Evolutionary conservation across 257 asterid species (phyloP), one percentile per base, ranked within the genome.

Genomic region (Datura wrightii): DNA sequence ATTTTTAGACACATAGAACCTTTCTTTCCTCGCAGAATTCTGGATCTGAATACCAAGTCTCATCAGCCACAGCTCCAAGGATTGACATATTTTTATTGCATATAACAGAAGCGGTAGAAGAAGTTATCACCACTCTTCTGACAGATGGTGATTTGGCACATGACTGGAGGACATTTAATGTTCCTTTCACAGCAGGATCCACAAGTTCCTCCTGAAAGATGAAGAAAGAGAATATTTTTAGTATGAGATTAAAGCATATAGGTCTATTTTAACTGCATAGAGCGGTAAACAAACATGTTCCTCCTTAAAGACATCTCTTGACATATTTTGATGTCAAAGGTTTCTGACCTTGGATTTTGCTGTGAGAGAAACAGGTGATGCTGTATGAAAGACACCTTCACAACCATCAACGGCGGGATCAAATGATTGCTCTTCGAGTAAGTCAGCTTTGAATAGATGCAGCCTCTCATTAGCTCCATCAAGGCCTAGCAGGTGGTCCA

Each of bases 41-140:
- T 19, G 92, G 91, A 66, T 93, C 97, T 0, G 97, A 92, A 62
- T 86, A 87, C 94, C 96, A 94, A 48, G 93, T 91, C 76, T 94
- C 98, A 52, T 91, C 97, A 5, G 91, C 74, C 11, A 89, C 48
- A 19, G 56, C 87, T 63, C 84, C 91, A 10, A 86, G 85, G 19
- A 63, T 86, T 6, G 86, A 53, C 55, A 91, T 74, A 15, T 79
- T 72, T 31, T 60, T 13, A n/a, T 87, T 91, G 83, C 3, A 13
- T 14, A 79, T 11, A 16, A 89, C 86, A 3, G 97, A 83, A 34
- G 88, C 87, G 3, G 83, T 83, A 0, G 95, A 91, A 52, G 97
- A 92, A 42, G 97, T 91, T 59, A 93, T 10, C 55, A 93, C 90
- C 31, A 90, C 92, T 39, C 95, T 85, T 71, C 46, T 91, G 76